These are phyloP conservation scores for Trifolium fragiferum DNA, from an alignment of 306 rosid genomes.

Conservation along the genomic window DNA sequence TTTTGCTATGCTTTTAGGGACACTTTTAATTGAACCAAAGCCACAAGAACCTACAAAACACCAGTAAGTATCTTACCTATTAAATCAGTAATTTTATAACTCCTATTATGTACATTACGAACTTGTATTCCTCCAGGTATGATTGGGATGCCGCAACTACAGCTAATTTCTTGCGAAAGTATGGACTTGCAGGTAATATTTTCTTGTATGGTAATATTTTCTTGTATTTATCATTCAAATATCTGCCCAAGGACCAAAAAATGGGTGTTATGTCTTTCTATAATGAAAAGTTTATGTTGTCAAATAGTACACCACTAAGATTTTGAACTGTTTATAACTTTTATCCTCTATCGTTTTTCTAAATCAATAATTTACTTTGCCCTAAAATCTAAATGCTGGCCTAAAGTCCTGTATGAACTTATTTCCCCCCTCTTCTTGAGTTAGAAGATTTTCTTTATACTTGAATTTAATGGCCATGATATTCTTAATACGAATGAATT, in stretches of 20 bases:
- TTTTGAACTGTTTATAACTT: constrained; percentile 16
- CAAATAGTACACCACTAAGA: not conserved
- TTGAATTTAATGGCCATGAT: constrained; percentile 18
- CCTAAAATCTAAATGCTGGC: constrained; percentile 8
- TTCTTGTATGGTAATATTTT: constrained; percentile 51
- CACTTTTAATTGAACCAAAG: constrained; percentile 91
- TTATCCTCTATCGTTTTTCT: constrained; percentile 8
- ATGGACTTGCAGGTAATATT: constrained; percentile 71
- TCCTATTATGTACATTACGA: constrained; percentile 18
- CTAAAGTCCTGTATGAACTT: constrained; percentile 10
- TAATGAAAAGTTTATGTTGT: constrained; percentile 10
- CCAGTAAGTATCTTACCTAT: constrained; percentile 58
- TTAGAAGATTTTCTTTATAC: not conserved
- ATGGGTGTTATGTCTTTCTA: constrained; percentile 20
- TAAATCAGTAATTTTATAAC: constrained; percentile 29
- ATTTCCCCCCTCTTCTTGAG: not conserved
- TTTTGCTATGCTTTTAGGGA: constrained; percentile 58
- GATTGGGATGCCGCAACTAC: constrained; percentile 99
- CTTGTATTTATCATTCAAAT: constrained; percentile 24
- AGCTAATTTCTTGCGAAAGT: constrained; percentile 84
- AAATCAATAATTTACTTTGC: not conserved
- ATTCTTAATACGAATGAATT: not conserved
- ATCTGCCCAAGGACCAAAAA: constrained; percentile 21
- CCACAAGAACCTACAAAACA: constrained; percentile 99
- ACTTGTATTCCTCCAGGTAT: constrained; percentile 62